These are phyloP conservation scores for Suillus subaureus DNA, from an alignment of 768 basidiomycete species.

Conservation along the genomic window DNA sequence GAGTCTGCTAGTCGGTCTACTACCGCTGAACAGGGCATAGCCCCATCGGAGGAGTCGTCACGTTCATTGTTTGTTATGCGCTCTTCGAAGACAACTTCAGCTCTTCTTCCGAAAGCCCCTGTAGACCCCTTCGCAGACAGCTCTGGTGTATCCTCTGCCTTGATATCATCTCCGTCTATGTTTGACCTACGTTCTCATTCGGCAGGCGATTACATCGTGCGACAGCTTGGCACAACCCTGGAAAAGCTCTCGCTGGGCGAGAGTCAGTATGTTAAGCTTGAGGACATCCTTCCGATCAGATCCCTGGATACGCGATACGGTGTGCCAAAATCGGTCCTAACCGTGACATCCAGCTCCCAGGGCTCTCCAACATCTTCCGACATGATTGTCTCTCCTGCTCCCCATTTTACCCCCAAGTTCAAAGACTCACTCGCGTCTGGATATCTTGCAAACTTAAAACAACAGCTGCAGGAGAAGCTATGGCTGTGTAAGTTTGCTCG, in stretches of 20 bases:
- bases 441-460: not conserved
- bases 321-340: not conserved
- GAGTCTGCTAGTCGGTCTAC: not conserved
- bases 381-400: conserved; percentile 3
- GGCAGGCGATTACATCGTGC: not conserved
- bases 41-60: not conserved
- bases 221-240: not conserved
- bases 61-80: not conserved
- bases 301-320: not conserved
- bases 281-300: not conserved
- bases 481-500: not conserved
- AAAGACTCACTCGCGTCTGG: not conserved
- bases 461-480: not conserved
- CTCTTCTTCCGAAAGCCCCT: not conserved
- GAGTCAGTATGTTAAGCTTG: not conserved
- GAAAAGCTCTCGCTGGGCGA: conserved; percentile 1
- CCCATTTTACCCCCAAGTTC: not conserved
- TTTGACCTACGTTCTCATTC: not conserved
- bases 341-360: not conserved
- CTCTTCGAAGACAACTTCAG: not conserved
- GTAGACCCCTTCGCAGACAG: not conserved
- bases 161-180: not conserved
- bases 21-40: not conserved
- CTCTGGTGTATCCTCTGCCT: not conserved
- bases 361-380: not conserved